A percentile compares a stretch with the other conserved stretches of the same genome.
Evolutionary conservation across 768 basidiomycete species (phyloP).

Genomic region (Boletus subparvulus): DNA sequence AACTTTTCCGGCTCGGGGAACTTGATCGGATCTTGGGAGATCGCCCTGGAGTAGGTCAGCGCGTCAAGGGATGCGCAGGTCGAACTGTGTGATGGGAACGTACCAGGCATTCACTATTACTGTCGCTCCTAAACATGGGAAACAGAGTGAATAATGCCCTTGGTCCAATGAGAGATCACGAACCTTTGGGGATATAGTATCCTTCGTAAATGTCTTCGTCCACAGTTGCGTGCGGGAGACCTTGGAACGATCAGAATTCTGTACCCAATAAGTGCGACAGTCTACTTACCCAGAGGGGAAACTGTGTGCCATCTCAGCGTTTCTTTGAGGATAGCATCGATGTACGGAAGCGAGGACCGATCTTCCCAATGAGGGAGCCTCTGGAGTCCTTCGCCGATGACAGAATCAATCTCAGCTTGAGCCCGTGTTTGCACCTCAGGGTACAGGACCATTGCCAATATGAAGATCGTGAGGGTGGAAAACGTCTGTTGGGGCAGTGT

Average conservation of each 20-base stretch:
- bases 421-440: slow-evolving; percentile 24
- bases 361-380: slow-evolving; percentile 25
- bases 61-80: neutral
- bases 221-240: slow-evolving; percentile 34
- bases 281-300: slow-evolving; percentile 10
- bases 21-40: slow-evolving; percentile 36
- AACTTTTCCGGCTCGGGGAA: slow-evolving; percentile 41
- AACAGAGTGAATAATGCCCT: neutral
- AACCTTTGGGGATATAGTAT: slow-evolving; percentile 53
- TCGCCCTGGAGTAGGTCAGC: slow-evolving; percentile 23
- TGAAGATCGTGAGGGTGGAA: slow-evolving; percentile 20
- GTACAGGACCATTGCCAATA: slow-evolving; percentile 27
- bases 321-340: slow-evolving; percentile 24
- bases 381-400: slow-evolving; percentile 16
- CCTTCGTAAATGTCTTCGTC: slow-evolving; percentile 44
- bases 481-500: slow-evolving; percentile 16
- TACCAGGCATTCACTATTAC: slow-evolving; percentile 23
- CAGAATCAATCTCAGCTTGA: slow-evolving; percentile 18
- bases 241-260: slow-evolving; percentile 7
- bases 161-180: slow-evolving; percentile 8
- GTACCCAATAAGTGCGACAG: neutral
- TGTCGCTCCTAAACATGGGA: slow-evolving; percentile 15
- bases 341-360: slow-evolving; percentile 18
- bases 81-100: neutral
- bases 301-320: slow-evolving; percentile 27